A percentile compares a stretch with the other conserved stretches of the same genome.
phyloP scores from a whole-genome alignment of 768 basidiomycete species.

The Phylloporus arenicola region DNA sequence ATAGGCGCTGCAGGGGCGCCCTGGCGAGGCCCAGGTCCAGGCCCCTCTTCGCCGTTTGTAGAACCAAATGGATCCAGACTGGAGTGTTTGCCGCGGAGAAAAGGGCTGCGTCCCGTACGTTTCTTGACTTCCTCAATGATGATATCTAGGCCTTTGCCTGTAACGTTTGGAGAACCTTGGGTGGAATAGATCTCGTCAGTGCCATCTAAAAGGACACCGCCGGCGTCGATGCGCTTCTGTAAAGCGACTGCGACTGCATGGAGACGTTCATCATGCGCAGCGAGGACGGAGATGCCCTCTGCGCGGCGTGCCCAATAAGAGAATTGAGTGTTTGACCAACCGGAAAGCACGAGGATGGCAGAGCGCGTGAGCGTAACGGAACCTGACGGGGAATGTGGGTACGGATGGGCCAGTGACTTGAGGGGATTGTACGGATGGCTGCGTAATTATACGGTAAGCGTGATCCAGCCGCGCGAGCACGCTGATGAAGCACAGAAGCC shows the following conservation, averaged over 20 bases:
- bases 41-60: conserved; percentile 32
- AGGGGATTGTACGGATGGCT: conserved; percentile 51
- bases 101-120: conserved; percentile 41
- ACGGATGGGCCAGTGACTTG: conserved; percentile 42
- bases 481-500: conserved; percentile 3
- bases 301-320: conserved; percentile 51
- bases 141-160: conserved; percentile 46
- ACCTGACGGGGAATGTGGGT: conserved; percentile 35
- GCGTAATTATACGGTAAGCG: conserved; percentile 24
- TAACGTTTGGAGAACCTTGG: conserved; percentile 37
- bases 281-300: conserved; percentile 45
- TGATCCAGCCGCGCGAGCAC: conserved; percentile 7
- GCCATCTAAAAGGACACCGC: conserved; percentile 28
- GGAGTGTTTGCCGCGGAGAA: conserved; percentile 47
- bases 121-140: conserved; percentile 48
- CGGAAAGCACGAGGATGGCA: conserved; percentile 43
- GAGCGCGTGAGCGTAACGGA: conserved; percentile 44
- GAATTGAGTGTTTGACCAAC: conserved; percentile 51
- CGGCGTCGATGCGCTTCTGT: conserved; percentile 35
- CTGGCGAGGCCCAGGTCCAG: conserved; percentile 25
- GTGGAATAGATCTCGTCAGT: conserved; percentile 21
- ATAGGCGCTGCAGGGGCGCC: conserved; percentile 25
- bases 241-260: conserved; percentile 38
- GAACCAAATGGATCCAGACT: conserved; percentile 47
- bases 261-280: conserved; percentile 37